Conservation (phyloP, 176 grass and related monocot genomes). For the Poa annua region DNA sequence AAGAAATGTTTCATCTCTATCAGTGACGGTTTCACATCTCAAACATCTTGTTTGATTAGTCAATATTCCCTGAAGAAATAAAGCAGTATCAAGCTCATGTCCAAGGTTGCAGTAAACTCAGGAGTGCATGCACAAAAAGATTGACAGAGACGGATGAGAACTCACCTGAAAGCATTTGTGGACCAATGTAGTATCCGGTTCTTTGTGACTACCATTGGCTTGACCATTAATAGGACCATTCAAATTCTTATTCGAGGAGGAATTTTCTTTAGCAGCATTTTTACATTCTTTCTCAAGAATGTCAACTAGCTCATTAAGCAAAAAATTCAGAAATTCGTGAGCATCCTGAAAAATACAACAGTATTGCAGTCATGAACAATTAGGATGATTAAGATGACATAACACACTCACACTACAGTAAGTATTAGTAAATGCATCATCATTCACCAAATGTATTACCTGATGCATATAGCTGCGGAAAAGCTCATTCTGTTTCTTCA, state of each 20-base stretch:
- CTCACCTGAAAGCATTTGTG: conserved; percentile 94
- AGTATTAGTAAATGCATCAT: neutral
- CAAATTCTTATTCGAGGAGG: conserved; percentile 54
- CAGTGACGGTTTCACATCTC: conserved; percentile 96
- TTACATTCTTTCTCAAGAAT: conserved; percentile 91
- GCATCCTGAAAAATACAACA: conserved; percentile 76
- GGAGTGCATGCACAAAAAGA: conserved; percentile 15
- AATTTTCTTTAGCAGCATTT: conserved; percentile 49
- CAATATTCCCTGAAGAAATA: conserved; percentile 77
- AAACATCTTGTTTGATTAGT: conserved; percentile 98
- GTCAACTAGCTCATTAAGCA: conserved; percentile 97
- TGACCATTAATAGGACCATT: conserved; percentile 58
- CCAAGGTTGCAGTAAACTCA: conserved; percentile 14
- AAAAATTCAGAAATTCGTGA: conserved; percentile 96
- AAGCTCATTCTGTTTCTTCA: conserved; percentile 98
- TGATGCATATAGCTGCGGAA: conserved; percentile 99
- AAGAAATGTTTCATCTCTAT: conserved; percentile 99
- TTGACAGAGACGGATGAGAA: conserved; percentile 23
- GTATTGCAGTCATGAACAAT: conserved; percentile 16
- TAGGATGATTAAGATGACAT: neutral
- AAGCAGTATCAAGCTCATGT: conserved; percentile 32
- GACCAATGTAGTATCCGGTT: conserved; percentile 74
- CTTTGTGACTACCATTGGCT: conserved; percentile 73
- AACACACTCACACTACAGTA: neutral
- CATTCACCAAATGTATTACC: conserved; percentile 50